phyloP scores from a whole-genome alignment of 2,329 filamentous ascomycete genomes.

The Tolypocladium inflatum region DNA sequence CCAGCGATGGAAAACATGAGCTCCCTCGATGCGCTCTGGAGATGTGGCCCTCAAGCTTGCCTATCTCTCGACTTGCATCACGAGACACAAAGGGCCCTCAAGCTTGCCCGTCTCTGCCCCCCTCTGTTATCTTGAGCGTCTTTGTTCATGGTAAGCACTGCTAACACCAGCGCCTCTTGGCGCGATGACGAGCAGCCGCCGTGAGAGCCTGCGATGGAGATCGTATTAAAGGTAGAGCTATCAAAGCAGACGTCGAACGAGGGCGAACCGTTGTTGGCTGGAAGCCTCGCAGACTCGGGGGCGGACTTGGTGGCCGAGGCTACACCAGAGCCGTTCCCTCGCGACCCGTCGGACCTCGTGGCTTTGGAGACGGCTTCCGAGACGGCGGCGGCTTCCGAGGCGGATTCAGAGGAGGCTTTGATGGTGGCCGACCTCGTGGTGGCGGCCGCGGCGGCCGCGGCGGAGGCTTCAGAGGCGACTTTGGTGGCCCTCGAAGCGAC shows the following conservation, averaged over 20 bases:
- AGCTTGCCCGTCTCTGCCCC: slow-evolving; percentile 41
- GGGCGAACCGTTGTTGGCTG: slow-evolving; percentile 90
- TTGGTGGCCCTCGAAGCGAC: slow-evolving; percentile 22
- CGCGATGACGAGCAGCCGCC: slow-evolving; percentile 65
- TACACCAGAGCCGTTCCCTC: slow-evolving; percentile 77
- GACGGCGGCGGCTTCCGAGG: slow-evolving; percentile 30
- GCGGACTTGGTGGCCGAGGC: slow-evolving; percentile 82
- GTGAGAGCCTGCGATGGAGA: slow-evolving; percentile 80
- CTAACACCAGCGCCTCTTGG: slow-evolving; percentile 56
- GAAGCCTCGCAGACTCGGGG: slow-evolving; percentile 85
- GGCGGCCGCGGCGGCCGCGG: slow-evolving; percentile 45
- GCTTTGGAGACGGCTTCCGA: slow-evolving; percentile 49
- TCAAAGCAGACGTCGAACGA: slow-evolving; percentile 92
- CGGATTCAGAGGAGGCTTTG: slow-evolving; percentile 34
- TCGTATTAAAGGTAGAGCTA: slow-evolving; percentile 82
- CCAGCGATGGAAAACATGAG: slow-evolving; percentile 3
- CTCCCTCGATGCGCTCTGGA: slow-evolving; percentile 15
- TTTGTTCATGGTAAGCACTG: slow-evolving; percentile 47
- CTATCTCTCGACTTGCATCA: slow-evolving; percentile 27
- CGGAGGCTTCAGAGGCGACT: slow-evolving; percentile 41
- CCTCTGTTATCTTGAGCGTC: slow-evolving; percentile 13
- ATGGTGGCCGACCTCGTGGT: slow-evolving; percentile 31
- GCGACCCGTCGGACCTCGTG: slow-evolving; percentile 57
- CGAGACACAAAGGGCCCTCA: slow-evolving; percentile 45
- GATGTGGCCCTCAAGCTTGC: slow-evolving; percentile 34